A percentile compares a stretch with the other conserved stretches of the same genome.
phyloP scores from a whole-genome alignment of 1,284 basidiomycete species.

The Cryptococcus sp. region DNA sequence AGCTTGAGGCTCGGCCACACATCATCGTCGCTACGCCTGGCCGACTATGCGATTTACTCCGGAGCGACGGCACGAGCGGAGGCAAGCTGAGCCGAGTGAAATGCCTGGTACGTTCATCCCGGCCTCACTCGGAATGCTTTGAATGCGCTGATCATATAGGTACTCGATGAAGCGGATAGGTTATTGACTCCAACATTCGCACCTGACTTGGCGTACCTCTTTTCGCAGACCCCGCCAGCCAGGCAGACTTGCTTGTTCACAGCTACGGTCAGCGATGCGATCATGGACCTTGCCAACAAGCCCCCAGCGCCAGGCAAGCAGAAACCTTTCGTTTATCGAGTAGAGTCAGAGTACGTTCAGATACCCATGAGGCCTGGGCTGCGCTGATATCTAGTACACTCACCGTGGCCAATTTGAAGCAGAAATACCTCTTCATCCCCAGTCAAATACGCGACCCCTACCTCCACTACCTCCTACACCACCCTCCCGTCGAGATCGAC shows the following conservation, averaged over 20 bases:
- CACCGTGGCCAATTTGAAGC: constrained; percentile 77
- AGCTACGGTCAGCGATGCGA: constrained; percentile 83
- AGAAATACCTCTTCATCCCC: constrained; percentile 87
- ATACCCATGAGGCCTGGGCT: too few species aligned
- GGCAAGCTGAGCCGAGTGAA: constrained; percentile 81
- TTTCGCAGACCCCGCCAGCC: constrained; percentile 70
- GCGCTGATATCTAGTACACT: constrained; percentile 60
- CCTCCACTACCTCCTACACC: constrained; percentile 80
- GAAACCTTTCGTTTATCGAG: constrained; percentile 80
- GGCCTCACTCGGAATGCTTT: neutral
- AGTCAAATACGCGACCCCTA: constrained; percentile 92
- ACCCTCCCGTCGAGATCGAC: constrained; percentile 72
- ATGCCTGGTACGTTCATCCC: constrained; percentile 62
- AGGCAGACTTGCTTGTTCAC: constrained; percentile 96
- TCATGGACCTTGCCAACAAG: constrained; percentile 71
- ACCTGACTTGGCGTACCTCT: constrained; percentile 74
- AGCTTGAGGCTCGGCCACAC: constrained; percentile 80
- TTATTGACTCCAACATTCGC: constrained; percentile 86
- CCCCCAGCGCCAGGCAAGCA: constrained; percentile 74
- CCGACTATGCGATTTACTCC: constrained; percentile 83
- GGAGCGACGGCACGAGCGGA: constrained; percentile 60
- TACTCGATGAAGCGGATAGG: constrained; percentile 94
- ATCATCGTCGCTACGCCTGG: constrained; percentile 95
- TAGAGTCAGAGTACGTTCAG: constrained; percentile 67
- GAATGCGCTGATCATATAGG: constrained; percentile 49